phyloP scores from a whole-genome alignment of 2,329 filamentous ascomycete genomes.

The Tolypocladium capitatum region DNA sequence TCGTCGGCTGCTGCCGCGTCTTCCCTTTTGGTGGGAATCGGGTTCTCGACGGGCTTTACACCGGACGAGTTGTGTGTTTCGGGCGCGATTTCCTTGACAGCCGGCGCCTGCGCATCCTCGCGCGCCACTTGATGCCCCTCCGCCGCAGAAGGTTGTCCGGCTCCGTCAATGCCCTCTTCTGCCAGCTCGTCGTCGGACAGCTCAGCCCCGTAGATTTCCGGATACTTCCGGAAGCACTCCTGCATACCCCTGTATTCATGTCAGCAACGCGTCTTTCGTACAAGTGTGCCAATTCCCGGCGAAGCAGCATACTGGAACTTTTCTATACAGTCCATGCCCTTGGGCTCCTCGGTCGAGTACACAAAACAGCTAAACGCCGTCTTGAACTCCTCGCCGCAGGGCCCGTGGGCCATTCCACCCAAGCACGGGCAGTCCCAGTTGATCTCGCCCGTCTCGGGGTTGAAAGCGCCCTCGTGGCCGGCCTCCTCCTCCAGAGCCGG shows the following conservation, averaged over 20 bases:
- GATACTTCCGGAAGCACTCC: conserved; percentile 86
- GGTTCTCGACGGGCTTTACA: conserved; percentile 2
- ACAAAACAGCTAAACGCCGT: conserved; percentile 97
- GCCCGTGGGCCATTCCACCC: conserved; percentile 91
- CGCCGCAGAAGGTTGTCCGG: conserved; percentile 3
- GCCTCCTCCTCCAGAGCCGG: conserved; percentile 65
- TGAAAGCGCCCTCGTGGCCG: conserved; percentile 80
- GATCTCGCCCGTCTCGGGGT: conserved; percentile 97
- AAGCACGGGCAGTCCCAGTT: conserved; percentile 99
- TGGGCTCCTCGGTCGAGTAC: conserved; percentile 86
- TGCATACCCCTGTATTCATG: conserved; percentile 66
- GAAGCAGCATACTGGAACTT: conserved; percentile 71
- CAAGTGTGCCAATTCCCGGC: not conserved
- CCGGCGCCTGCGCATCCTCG: not conserved
- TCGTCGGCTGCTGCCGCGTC: conserved; percentile 17
- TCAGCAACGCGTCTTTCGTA: conserved; percentile 10
- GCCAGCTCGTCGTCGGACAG: conserved; percentile 51
- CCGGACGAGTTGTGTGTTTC: conserved; percentile 6
- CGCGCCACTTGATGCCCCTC: conserved; percentile 3
- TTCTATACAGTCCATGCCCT: conserved; percentile 95
- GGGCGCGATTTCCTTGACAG: conserved; percentile 1
- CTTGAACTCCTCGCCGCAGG: conserved; percentile 91
- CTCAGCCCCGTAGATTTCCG: conserved; percentile 85
- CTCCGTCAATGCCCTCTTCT: conserved; percentile 28
- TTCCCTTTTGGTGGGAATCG: conserved; percentile 9